phyloP scores from a whole-genome alignment of 2,329 filamentous ascomycete species.

The Graphiopsis chlorocephala region DNA sequence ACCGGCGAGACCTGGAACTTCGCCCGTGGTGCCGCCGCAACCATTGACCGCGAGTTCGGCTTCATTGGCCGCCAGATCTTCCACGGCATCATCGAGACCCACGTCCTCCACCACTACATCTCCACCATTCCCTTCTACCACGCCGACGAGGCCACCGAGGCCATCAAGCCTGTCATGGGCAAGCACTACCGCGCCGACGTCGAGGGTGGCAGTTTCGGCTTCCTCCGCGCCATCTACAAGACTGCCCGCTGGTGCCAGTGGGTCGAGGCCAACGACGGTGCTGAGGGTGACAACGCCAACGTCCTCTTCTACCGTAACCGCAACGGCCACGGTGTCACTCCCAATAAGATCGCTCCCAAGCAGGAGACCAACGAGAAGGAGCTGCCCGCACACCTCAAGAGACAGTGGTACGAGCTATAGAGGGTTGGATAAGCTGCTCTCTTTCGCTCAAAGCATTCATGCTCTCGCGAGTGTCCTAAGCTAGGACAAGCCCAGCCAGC shows the following conservation, averaged over 20 bases:
- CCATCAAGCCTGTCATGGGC: slow-evolving; percentile 94
- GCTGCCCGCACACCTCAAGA: slow-evolving; percentile 4
- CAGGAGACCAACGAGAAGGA: background rate
- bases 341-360: slow-evolving; percentile 34
- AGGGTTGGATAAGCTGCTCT: background rate
- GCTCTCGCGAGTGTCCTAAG: background rate
- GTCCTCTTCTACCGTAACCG: slow-evolving; percentile 94
- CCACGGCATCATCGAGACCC: slow-evolving; percentile 96
- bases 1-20: slow-evolving; percentile 84
- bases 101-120: slow-evolving; percentile 97
- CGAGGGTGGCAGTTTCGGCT: slow-evolving; percentile 73
- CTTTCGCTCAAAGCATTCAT: background rate
- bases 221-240: slow-evolving; percentile 78
- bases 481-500: background rate
- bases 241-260: slow-evolving; percentile 88
- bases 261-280: slow-evolving; percentile 87
- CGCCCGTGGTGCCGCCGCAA: slow-evolving; percentile 87
- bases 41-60: slow-evolving; percentile 94
- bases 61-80: slow-evolving; percentile 88
- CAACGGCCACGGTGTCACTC: slow-evolving; percentile 74
- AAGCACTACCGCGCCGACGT: slow-evolving; percentile 86
- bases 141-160: slow-evolving; percentile 89
- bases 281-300: slow-evolving; percentile 74
- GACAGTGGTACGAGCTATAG: slow-evolving; percentile 8
- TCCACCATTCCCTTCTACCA: slow-evolving; percentile 96